Evolutionary conservation across 1,284 basidiomycete species (phyloP).

Genomic region (Papiliotrema nemorosa): DNA sequence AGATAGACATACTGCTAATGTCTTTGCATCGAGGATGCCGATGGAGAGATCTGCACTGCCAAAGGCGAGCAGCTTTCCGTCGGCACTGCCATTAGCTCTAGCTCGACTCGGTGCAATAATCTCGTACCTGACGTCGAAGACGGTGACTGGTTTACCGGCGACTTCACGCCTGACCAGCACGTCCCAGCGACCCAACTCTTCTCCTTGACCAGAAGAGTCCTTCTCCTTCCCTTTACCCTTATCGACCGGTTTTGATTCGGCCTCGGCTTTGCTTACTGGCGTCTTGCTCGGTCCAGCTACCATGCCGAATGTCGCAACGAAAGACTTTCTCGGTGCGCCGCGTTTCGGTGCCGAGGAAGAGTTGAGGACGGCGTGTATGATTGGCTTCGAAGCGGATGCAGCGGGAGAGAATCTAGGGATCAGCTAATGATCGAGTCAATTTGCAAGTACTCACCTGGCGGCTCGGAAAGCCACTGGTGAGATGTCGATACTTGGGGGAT

Average conservation of each 20-base stretch:
- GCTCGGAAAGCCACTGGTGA: conserved; percentile 63
- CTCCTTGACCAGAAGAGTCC: conserved; percentile 51
- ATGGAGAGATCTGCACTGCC: conserved; percentile 85
- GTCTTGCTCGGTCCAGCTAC: conserved; percentile 25
- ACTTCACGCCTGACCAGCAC: conserved; percentile 51
- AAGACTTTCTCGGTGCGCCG: conserved; percentile 38
- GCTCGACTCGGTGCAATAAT: neutral
- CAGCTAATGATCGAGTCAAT: neutral
- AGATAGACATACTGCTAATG: conserved; percentile 62
- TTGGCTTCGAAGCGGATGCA: conserved; percentile 26
- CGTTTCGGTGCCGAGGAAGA: conserved; percentile 47
- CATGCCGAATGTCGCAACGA: conserved; percentile 34
- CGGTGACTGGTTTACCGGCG: conserved; percentile 73
- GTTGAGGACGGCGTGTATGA: conserved; percentile 73
- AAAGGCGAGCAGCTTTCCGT: conserved; percentile 78
- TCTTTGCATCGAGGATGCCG: conserved; percentile 76
- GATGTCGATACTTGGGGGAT: conserved; percentile 37
- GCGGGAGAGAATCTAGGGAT: conserved; percentile 58
- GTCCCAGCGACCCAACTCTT: conserved; percentile 47
- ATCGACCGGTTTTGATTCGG: conserved; percentile 8
- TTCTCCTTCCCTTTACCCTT: conserved; percentile 56
- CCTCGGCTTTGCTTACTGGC: conserved; percentile 14
- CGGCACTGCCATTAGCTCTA: conserved; percentile 60
- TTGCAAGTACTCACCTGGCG: conserved; percentile 55
- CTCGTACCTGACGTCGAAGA: conserved; percentile 70